Conservation (phyloP, 371 early-diverging fungal genomes). For the Mucor lusitanicus region DNA sequence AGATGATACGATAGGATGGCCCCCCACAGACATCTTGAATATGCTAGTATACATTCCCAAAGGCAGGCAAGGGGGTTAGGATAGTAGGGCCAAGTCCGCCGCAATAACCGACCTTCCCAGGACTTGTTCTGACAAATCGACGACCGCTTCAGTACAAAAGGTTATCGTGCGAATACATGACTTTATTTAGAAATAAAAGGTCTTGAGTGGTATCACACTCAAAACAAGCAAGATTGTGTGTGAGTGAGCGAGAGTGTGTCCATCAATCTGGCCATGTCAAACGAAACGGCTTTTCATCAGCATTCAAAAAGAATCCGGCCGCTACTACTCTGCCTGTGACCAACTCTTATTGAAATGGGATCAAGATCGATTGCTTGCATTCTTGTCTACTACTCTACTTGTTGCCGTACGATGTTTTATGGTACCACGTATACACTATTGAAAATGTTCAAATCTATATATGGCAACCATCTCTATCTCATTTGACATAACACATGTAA, state of each 20-base stretch:
- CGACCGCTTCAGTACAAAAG: conserved; percentile 4
- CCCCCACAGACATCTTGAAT: not conserved
- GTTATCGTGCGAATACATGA: conserved; percentile 23
- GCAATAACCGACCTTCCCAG: conserved; percentile 18
- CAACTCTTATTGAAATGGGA: not conserved
- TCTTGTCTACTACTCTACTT: not conserved
- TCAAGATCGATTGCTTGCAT: not conserved
- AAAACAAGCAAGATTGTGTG: not conserved
- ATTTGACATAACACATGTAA: conserved; percentile 1
- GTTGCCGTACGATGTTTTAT: no score
- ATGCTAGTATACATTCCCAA: not conserved
- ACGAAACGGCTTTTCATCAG: not conserved
- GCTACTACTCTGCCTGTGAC: not conserved
- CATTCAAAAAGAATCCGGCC: not conserved
- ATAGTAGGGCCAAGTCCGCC: conserved; percentile 2
- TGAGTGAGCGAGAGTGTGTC: not conserved
- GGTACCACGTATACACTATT: not conserved
- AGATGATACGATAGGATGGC: not conserved
- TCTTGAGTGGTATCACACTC: conserved; percentile 8
- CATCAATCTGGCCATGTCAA: not conserved
- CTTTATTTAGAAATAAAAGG: conserved; percentile 6
- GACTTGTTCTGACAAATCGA: conserved; percentile 34
- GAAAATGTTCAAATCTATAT: not conserved
- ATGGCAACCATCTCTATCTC: not conserved
- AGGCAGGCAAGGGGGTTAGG: conserved; percentile 1